Evolutionary conservation across 2,329 filamentous ascomycete genomes (phyloP).

Genomic region (Tolypocladium amazonense): DNA sequence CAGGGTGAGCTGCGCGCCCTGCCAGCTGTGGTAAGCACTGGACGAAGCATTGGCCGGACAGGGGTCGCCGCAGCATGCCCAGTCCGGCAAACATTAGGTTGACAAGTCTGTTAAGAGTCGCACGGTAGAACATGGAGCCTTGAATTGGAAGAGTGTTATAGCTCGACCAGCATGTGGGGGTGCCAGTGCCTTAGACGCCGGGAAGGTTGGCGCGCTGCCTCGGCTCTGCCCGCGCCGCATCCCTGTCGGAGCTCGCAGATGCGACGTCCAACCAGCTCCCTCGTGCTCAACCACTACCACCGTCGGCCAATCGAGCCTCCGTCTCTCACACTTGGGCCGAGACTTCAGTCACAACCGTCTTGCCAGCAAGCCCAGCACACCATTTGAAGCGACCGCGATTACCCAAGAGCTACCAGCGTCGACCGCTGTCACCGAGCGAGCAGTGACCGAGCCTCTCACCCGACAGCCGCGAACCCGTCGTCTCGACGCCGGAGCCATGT

Average conservation of each 20-base stretch:
- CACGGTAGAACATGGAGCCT: background rate
- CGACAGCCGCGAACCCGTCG: background rate
- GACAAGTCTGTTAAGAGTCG: background rate
- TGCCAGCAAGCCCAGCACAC: background rate
- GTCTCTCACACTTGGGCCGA: background rate
- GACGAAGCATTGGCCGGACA: background rate
- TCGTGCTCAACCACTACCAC: background rate
- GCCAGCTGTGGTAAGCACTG: background rate
- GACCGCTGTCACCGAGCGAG: background rate
- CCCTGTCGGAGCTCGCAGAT: constrained; percentile 10
- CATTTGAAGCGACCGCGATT: background rate
- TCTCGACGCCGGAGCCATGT: constrained; percentile 1
- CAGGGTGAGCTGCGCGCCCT: background rate
- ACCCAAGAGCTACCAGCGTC: background rate
- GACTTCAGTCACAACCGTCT: background rate
- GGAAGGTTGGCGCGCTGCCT: constrained; percentile 7
- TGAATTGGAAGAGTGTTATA: background rate
- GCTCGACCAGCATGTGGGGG: background rate
- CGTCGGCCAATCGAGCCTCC: background rate
- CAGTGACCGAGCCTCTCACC: background rate
- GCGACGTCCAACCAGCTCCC: background rate
- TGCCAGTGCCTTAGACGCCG: background rate
- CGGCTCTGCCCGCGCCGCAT: constrained; percentile 13
- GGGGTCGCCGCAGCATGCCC: background rate
- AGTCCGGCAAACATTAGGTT: background rate